Conservation (phyloP, 352 stramenopile genomes). For the Phytopythium cucurbitacearum region DNA sequence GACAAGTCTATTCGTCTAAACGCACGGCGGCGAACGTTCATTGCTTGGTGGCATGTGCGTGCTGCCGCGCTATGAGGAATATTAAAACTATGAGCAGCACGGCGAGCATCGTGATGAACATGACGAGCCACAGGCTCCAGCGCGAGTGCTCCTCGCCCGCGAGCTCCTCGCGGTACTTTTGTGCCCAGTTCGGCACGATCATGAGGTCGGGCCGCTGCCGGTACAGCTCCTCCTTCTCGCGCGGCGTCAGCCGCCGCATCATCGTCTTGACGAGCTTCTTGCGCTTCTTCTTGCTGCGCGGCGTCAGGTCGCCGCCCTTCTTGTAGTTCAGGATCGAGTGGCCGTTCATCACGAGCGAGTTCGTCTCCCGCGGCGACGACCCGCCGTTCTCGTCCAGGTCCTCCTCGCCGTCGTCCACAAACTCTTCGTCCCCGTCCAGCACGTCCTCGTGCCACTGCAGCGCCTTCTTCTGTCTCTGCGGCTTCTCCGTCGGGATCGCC, state of each 20-base stretch:
- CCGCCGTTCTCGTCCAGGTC: slow-evolving; percentile 6
- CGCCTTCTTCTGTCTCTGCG: slow-evolving; percentile 34
- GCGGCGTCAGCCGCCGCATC: slow-evolving; percentile 76
- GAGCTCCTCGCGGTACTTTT: slow-evolving; percentile 86
- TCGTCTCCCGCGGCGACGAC: slow-evolving; percentile 28
- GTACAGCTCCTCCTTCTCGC: slow-evolving; percentile 85
- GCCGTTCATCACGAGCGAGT: slow-evolving; percentile 48
- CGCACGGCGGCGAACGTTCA: background rate
- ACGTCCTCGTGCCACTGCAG: slow-evolving; percentile 77
- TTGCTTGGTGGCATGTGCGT: slow-evolving; percentile 15
- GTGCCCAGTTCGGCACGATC: slow-evolving; percentile 87
- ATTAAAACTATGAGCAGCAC: slow-evolving; percentile 78
- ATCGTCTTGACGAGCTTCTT: slow-evolving; percentile 73
- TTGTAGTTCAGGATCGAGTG: slow-evolving; percentile 57
- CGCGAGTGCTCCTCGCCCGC: slow-evolving; percentile 56
- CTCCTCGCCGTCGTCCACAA: slow-evolving; percentile 53
- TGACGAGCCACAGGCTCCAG: slow-evolving; percentile 78
- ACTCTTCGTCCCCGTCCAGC: slow-evolving; percentile 74
- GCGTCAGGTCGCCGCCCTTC: slow-evolving; percentile 45
- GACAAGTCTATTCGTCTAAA: too few relatives aligned
- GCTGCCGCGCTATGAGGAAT: slow-evolving; percentile 64
- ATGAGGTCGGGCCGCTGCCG: slow-evolving; percentile 74
- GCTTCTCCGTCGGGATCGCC: slow-evolving; percentile 43
- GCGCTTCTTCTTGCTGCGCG: slow-evolving; percentile 73
- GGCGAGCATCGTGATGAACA: slow-evolving; percentile 61